These are phyloP conservation scores for Umbelopsis sp. DNA, from an alignment of 192 early-diverging fungal species.

Conservation along the genomic window DNA sequence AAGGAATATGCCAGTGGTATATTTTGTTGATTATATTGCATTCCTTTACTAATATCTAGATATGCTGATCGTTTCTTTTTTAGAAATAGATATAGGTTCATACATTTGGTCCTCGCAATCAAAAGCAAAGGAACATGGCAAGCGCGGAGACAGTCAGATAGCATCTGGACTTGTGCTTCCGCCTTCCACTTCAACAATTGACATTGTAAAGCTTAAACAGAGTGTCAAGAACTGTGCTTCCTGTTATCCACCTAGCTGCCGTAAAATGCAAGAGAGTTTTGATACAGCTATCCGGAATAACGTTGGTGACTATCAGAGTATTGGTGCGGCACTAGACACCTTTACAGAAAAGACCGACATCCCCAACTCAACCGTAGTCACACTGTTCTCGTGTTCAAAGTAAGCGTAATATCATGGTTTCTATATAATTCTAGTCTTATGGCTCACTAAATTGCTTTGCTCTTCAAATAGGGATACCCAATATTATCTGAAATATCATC, in stretches of 20 bases:
- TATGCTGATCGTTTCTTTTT: not conserved
- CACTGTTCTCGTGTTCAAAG: not conserved
- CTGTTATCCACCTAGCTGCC: slow-evolving; percentile 11
- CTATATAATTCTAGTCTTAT: not conserved
- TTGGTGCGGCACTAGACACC: not conserved
- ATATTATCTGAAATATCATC: slow-evolving; percentile 1
- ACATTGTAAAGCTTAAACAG: slow-evolving; percentile 30
- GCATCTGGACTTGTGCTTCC: slow-evolving; percentile 2
- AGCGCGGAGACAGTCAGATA: not conserved
- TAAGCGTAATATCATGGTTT: not conserved
- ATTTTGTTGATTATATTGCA: not conserved
- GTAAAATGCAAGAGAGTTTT: slow-evolving; percentile 20
- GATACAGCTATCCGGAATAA: slow-evolving; percentile 8
- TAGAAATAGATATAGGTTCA: slow-evolving; percentile 21
- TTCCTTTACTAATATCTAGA: not conserved
- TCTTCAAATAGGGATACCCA: not conserved
- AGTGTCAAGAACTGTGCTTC: slow-evolving; percentile 8
- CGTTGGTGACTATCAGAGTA: not conserved
- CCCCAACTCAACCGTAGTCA: not conserved
- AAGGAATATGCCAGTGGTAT: not conserved
- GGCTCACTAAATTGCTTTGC: not conserved
- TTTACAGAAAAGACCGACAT: not conserved
- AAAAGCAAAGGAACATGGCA: not conserved
- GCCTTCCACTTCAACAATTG: slow-evolving; percentile 19
- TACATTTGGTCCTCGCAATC: slow-evolving; percentile 28